Conservation (phyloP, 306 rosid genomes). For the Fragaria ananassa region DNA sequence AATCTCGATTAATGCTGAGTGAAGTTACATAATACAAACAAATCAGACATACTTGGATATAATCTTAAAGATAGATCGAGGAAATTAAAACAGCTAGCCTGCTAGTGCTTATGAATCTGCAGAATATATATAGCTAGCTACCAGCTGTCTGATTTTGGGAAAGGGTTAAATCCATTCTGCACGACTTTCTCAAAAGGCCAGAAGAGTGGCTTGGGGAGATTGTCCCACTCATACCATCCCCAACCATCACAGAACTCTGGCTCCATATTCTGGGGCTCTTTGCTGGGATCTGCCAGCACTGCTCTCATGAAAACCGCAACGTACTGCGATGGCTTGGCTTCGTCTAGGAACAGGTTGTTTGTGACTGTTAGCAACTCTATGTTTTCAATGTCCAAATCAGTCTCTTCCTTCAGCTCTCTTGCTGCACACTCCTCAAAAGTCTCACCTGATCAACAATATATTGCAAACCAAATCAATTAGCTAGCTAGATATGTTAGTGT, state of each 20-base stretch:
- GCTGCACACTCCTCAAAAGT: slow-evolving; percentile 66
- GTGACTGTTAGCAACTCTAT: slow-evolving; percentile 46
- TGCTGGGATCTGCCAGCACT: slow-evolving; percentile 21
- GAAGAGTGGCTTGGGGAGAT: slow-evolving; percentile 58
- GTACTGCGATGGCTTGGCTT: slow-evolving; percentile 46
- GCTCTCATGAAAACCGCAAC: slow-evolving; percentile 51
- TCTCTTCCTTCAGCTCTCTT: slow-evolving; percentile 73
- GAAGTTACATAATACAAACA: not conserved
- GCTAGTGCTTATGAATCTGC: not conserved
- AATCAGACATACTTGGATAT: not conserved
- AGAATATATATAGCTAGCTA: not conserved
- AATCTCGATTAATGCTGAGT: not conserved
- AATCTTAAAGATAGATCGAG: too few species aligned
- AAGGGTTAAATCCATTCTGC: slow-evolving; percentile 47
- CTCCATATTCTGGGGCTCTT: slow-evolving; percentile 45
- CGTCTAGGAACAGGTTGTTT: slow-evolving; percentile 41
- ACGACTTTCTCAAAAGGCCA: slow-evolving; percentile 51
- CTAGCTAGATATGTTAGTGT: not conserved
- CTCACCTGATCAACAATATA: slow-evolving; percentile 41
- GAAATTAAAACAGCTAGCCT: not conserved
- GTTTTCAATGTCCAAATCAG: slow-evolving; percentile 43
- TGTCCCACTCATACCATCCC: slow-evolving; percentile 67
- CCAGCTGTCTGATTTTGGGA: slow-evolving; percentile 13
- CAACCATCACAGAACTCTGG: slow-evolving; percentile 69
- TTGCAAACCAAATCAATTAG: not conserved